These are phyloP conservation scores for Aplosporella prunicola DNA, from an alignment of 2,329 filamentous ascomycete genomes.

Conservation along the genomic window DNA sequence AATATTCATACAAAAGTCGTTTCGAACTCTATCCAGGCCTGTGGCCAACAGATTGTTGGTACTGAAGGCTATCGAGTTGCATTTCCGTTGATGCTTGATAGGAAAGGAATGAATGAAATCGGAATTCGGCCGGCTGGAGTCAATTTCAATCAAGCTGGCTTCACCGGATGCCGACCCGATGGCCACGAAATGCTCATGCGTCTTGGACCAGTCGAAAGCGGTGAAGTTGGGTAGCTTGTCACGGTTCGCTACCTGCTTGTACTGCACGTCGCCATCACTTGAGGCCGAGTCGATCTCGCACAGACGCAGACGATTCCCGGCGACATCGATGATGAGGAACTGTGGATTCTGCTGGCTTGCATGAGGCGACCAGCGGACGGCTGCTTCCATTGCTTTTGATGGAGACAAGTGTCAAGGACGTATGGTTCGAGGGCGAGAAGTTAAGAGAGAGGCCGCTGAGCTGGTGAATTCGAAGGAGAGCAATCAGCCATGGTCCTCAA, in stretches of 20 bases:
- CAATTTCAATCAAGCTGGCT: conserved; percentile 63
- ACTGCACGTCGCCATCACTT: conserved; percentile 33
- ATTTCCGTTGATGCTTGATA: conserved; percentile 66
- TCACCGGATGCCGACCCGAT: conserved; percentile 68
- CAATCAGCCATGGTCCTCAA: too few species aligned
- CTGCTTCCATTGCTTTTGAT: conserved; percentile 56
- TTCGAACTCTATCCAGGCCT: conserved; percentile 69
- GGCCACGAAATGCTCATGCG: conserved; percentile 57
- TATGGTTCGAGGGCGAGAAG: too few species aligned
- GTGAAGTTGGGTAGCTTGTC: conserved; percentile 51
- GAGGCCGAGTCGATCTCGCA: conserved; percentile 38
- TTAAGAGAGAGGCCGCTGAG: too few species aligned
- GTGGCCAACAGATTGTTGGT: conserved; percentile 62
- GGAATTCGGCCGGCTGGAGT: conserved; percentile 45
- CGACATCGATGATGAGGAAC: conserved; percentile 54
- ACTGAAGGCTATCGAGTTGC: conserved; percentile 74
- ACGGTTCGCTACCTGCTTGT: conserved; percentile 44
- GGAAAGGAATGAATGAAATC: conserved; percentile 52
- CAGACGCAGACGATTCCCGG: conserved; percentile 48
- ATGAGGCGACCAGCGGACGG: conserved; percentile 55
- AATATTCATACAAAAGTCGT: conserved; percentile 72
- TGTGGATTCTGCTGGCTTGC: conserved; percentile 43
- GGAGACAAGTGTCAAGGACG: too few species aligned
- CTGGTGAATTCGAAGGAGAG: too few species aligned
- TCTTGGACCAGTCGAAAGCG: conserved; percentile 57